phyloP scores from a whole-genome alignment of 177 flowering plant species.

The Vitis hybrid region DNA sequence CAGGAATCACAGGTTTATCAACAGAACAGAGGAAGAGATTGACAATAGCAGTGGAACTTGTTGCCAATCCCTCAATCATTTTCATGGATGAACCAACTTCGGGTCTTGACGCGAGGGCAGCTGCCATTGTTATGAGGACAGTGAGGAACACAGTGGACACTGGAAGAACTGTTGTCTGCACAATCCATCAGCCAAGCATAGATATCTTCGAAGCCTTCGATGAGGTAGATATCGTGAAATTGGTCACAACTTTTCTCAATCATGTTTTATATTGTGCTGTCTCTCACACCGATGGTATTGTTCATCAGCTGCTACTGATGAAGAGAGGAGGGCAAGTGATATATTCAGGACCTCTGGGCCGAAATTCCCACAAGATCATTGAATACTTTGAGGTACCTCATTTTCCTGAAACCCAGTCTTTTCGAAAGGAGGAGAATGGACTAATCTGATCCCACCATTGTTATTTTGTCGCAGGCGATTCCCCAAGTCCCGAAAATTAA shows the following conservation, averaged over 20 bases:
- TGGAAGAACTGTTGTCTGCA: constrained; percentile 80
- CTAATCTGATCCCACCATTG: background rate
- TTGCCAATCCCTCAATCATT: constrained; percentile 84
- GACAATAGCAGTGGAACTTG: constrained; percentile 88
- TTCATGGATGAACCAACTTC: constrained; percentile 95
- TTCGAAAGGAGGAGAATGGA: background rate
- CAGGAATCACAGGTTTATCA: constrained; percentile 77
- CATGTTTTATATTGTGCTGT: constrained; percentile 3
- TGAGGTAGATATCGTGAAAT: constrained; percentile 40
- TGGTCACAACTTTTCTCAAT: constrained; percentile 2
- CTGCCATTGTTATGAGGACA: constrained; percentile 86
- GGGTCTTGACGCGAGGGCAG: constrained; percentile 90
- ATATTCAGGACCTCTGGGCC: constrained; percentile 72
- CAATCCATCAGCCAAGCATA: constrained; percentile 88
- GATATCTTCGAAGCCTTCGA: constrained; percentile 88
- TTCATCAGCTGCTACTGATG: constrained; percentile 62
- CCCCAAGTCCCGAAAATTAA: constrained; percentile 69
- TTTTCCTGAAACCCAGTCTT: background rate
- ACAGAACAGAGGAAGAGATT: constrained; percentile 84
- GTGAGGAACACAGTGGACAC: constrained; percentile 84
- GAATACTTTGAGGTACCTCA: constrained; percentile 71
- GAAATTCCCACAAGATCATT: constrained; percentile 58
- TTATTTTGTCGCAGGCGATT: constrained; percentile 39
- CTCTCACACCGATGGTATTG: background rate
- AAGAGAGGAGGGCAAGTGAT: constrained; percentile 94